Percentiles rank a stretch among this genome's conserved stretches.
Evolutionary conservation across 768 basidiomycete species (phyloP).

Genomic region (Mrakia hoshinonis): DNA sequence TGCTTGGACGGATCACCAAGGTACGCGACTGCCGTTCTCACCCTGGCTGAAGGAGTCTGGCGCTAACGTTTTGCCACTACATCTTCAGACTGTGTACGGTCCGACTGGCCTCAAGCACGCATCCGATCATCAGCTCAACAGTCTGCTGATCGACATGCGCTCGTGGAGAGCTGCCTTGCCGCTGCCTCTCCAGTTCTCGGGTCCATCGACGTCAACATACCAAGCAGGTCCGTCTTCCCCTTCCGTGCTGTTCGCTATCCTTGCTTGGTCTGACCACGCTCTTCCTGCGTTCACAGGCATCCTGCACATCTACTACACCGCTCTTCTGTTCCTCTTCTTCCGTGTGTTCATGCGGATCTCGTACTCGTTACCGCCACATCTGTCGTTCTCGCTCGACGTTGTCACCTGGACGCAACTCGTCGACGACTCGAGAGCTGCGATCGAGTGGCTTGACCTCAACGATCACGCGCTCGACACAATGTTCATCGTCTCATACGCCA

Average conservation of each 20-base stretch:
- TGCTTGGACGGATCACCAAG: slow-evolving; percentile 83
- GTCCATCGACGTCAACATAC: slow-evolving; percentile 52
- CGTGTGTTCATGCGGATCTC: slow-evolving; percentile 97
- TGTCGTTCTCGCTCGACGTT: slow-evolving; percentile 49
- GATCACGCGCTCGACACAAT: slow-evolving; percentile 50
- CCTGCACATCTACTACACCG: slow-evolving; percentile 76
- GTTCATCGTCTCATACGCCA: slow-evolving; percentile 61
- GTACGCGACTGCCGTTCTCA: slow-evolving; percentile 33
- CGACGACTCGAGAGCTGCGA: slow-evolving; percentile 62
- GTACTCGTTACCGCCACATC: slow-evolving; percentile 66
- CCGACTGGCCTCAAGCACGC: slow-evolving; percentile 80
- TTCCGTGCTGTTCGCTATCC: not conserved
- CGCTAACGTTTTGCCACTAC: not conserved
- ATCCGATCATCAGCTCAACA: slow-evolving; percentile 66
- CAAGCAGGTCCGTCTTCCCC: slow-evolving; percentile 52
- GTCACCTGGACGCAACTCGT: slow-evolving; percentile 71
- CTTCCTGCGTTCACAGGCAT: slow-evolving; percentile 52
- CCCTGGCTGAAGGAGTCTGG: not conserved
- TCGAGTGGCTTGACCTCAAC: slow-evolving; percentile 80
- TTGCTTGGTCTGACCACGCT: not conserved
- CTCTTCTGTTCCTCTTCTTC: slow-evolving; percentile 94
- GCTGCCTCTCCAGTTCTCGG: slow-evolving; percentile 65
- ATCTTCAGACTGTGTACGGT: slow-evolving; percentile 42
- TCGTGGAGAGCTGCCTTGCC: slow-evolving; percentile 72
- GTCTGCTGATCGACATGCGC: slow-evolving; percentile 44